phyloP scores from a whole-genome alignment of 179 eudicot species.

The Silene coronaria region DNA sequence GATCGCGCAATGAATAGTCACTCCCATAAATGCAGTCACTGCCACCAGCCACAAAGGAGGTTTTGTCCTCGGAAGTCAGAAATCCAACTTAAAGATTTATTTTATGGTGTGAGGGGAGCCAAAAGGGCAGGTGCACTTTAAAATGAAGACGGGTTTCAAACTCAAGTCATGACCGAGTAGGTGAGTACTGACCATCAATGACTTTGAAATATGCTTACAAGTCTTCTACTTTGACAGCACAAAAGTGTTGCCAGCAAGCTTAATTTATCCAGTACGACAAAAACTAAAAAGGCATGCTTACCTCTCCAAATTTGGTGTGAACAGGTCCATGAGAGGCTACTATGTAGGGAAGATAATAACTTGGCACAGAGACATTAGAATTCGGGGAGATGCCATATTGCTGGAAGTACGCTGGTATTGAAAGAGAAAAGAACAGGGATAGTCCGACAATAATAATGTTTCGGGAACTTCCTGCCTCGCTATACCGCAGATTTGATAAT shows the following conservation, averaged over 20 bases:
- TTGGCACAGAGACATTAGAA: conserved; percentile 68
- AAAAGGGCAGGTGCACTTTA: background rate
- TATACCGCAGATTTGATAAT: conserved; percentile 83
- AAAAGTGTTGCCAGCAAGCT: background rate
- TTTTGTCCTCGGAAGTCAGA: background rate
- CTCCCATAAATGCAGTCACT: too few species aligned
- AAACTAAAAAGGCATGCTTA: conserved; percentile 34
- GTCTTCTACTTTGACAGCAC: background rate
- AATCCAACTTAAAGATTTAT: background rate
- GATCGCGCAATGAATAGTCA: background rate
- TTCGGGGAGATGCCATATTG: conserved; percentile 85
- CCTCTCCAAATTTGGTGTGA: conserved; percentile 78
- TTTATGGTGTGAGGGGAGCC: background rate
- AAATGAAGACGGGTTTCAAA: too few species aligned
- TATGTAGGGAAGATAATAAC: conserved; percentile 74
- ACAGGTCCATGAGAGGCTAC: conserved; percentile 97
- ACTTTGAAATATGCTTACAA: too few species aligned
- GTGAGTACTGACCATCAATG: too few species aligned
- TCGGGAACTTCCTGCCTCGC: conserved; percentile 97
- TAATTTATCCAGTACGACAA: conserved; percentile 5
- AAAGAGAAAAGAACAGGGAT: conserved; percentile 80
- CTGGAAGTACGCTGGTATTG: conserved; percentile 88
- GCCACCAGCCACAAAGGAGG: background rate
- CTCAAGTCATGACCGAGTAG: too few species aligned
- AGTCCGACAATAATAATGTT: conserved; percentile 89